Base-by-base conservation (phyloP, 805 yeast species). In the Yamadazyma kitorensis region DNA sequence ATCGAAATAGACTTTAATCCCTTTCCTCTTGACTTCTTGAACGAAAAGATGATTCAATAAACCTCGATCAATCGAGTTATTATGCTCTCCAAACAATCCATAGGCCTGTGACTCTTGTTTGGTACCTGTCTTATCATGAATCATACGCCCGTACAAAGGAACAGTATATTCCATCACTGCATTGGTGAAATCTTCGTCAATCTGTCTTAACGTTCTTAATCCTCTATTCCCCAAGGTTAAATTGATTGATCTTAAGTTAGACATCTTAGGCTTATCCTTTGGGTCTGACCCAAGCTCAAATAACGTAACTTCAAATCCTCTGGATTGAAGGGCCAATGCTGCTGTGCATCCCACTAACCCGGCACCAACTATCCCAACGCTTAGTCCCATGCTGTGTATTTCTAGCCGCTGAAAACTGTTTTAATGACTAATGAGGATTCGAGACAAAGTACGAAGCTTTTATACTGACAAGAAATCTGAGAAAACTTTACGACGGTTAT, bases 91-190 rank as follows among this genome's bases (percentile, higher is more conserved):
- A 47, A 77, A 74, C 6, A 86, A 61, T 4, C 95, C 96, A 55
- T 89, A 89, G 28, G 64, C 45, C 50, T 88, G 95, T 19, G 83
- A 67, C 43, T 73, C 78, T 52, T 78, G 80, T 14, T 59, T 55
- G 18, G 36, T 33, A 0, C 94, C 95, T 9, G 67, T 48, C 10
- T 59, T 31, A 35, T 81, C 82, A 56, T 89, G 97, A 38, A 89
- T 79, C 96, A 88, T 87, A 27, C 97, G 68, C 2, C 95, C 96
- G 26, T 74, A 62, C 91, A 89, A 85, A 2, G 96, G 96, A 17
- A 86, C 82, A 16, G 85, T 74, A 26, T 75, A 74, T 20, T 65
- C 59, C 41, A 83, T 50, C 2, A 87, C 70, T 17, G 78, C 51
- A 0, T 62, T 56, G 9, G 82, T 77, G 66, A 87, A 66, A 10